Base-by-base conservation (phyloP, 2,329 filamentous ascomycete genomes). In the Sphaceloma murrayae region DNA sequence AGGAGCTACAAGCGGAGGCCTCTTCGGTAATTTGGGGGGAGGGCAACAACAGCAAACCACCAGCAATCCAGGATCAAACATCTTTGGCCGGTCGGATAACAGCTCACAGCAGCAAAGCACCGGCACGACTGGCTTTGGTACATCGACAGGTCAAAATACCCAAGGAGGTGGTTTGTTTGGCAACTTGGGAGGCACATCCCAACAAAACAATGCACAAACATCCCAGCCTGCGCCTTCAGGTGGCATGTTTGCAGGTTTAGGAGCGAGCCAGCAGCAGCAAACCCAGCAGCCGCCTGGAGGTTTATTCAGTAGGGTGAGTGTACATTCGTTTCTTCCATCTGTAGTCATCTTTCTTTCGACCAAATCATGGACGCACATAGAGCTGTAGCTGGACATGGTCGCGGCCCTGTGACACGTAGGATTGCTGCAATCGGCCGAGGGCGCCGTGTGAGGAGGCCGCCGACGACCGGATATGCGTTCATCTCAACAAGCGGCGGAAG, bases 131-230 rank as follows among this genome's bases (percentile, higher is more conserved):
- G 40, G 26, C 6, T 16, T 34, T 4, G 40, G 40, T 21, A 43
- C 38, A 18, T 33, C 34, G 32, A 26, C 36, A 14, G 27, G 43
- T 13, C 39, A 33, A 27, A 14, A 42, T n/a, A 22, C 40, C 3
- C 33, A 45, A 38, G 13, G 26, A 11, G 22, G 36, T 16, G 16
- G 19, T 4, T 18, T 45, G 7, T 45, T 45, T 24, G 31, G 42
- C 4, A 22, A 21, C 3, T 17, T 36, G 11, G 42, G 42, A 4
- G 39, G 26, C n/a, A 14, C 14, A 11, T 11, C 6, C 14, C 44
- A 46, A 40, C 46, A 47, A 22, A 34, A 34, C 31, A 36, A 17
- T 11, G 16, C 29, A 14, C 42, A 34, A 29, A 34, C 42, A 6
- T 34, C 42, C 4, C 42, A 45, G 32, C 19, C 29, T 19, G 17